Percentiles rank a stretch among this genome's conserved stretches.
phyloP scores from a whole-genome alignment of 2,329 filamentous ascomycete species.

The Apiospora arundinis region DNA sequence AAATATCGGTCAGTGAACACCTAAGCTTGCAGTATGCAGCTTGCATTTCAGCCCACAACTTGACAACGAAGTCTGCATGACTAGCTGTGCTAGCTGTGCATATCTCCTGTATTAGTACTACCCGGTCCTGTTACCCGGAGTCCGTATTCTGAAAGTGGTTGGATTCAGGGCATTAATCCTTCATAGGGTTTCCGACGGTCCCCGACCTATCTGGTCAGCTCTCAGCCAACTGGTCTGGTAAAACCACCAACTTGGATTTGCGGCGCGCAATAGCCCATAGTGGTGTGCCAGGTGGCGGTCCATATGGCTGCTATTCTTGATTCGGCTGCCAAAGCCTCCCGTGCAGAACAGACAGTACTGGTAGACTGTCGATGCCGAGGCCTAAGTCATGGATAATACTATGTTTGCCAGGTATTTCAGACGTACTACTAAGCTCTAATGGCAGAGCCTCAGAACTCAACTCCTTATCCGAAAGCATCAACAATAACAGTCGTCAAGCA shows the following conservation, averaged over 20 bases:
- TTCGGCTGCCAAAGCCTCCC: background rate
- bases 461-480: background rate
- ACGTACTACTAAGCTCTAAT: background rate
- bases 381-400: background rate
- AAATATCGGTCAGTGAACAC: constrained; percentile 4
- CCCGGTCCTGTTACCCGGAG: background rate
- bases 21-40: background rate
- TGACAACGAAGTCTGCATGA: constrained; percentile 5
- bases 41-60: background rate
- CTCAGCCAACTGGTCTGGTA: background rate
- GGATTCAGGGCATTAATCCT: background rate
- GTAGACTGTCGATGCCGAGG: background rate
- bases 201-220: background rate
- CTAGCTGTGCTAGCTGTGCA: constrained; percentile 4
- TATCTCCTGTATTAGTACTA: background rate
- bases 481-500: too few species aligned
- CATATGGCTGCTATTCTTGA: background rate
- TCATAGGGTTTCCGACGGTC: constrained; percentile 2
- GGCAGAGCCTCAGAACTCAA: background rate
- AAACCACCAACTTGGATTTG: background rate
- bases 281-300: background rate
- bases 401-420: background rate
- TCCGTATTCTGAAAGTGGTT: background rate
- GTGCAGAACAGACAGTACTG: background rate
- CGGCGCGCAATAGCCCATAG: background rate